These are phyloP conservation scores for Rubia yunnanensis DNA, from an alignment of 257 asterid species.

Conservation along the genomic window DNA sequence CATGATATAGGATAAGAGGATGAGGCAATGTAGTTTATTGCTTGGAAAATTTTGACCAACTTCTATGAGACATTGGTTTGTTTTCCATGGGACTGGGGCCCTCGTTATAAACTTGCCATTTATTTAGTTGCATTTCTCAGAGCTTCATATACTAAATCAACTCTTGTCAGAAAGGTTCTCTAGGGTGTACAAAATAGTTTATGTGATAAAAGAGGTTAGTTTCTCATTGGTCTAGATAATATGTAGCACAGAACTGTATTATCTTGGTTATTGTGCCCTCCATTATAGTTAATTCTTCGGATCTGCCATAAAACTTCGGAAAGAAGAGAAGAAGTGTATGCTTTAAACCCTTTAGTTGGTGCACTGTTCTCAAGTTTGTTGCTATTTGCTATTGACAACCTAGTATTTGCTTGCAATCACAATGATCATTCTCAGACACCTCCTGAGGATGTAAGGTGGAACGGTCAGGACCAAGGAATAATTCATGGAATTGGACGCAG, in stretches of 20 bases:
- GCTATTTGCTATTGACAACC: not conserved
- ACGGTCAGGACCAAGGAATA: slow-evolving; percentile 41
- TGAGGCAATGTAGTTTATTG: not conserved
- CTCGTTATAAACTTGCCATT: not conserved
- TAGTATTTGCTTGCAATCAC: not conserved
- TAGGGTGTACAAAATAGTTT: not conserved
- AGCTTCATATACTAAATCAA: not conserved
- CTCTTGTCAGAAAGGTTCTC: not conserved
- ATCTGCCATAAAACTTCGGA: not conserved
- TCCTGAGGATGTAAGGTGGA: slow-evolving; percentile 55
- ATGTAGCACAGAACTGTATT: not conserved
- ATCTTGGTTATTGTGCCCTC: not conserved
- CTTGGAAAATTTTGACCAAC: not conserved
- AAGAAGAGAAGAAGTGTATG: not conserved
- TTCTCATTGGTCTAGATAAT: not conserved
- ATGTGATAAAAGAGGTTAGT: not conserved
- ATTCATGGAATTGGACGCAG: slow-evolving; percentile 35
- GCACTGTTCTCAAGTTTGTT: not conserved
- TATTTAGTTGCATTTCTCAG: not conserved
- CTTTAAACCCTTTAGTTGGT: not conserved
- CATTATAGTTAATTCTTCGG: not conserved
- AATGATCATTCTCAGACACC: slow-evolving; percentile 28
- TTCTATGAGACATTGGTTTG: not conserved
- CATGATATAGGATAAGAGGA: not conserved
- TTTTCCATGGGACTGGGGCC: not conserved